A percentile compares a stretch with the other conserved stretches of the same genome.
Evolutionary conservation across 2,329 filamentous ascomycete genomes (phyloP).

Genomic region (Myriosclerotinia curreyana): DNA sequence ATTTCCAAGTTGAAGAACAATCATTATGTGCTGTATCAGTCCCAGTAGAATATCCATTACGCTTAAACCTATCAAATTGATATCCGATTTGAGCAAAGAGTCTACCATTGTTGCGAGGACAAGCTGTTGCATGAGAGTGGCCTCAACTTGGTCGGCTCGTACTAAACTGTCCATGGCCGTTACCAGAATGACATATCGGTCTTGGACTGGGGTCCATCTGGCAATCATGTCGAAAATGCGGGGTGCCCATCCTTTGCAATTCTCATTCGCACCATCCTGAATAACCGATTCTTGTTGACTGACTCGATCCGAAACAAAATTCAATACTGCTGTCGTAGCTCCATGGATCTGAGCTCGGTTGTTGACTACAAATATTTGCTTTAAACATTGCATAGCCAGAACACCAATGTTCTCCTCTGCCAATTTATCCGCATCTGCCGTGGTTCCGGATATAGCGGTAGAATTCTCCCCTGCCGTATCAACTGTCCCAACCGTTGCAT

Average conservation of each 20-base stretch:
- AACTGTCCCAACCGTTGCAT: conserved; percentile 71
- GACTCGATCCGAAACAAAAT: conserved; percentile 66
- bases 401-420: conserved; percentile 87
- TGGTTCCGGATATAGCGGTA: conserved; percentile 73
- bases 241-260: conserved; percentile 71
- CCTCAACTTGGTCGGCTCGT: conserved; percentile 64
- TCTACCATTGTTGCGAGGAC: conserved; percentile 75
- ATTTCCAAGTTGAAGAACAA: conserved; percentile 64
- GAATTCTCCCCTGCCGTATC: conserved; percentile 63
- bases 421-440: conserved; percentile 81
- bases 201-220: conserved; percentile 88
- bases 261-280: conserved; percentile 43
- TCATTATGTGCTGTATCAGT: conserved; percentile 77
- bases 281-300: conserved; percentile 53
- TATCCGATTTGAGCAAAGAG: conserved; percentile 77
- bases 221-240: conserved; percentile 76
- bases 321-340: conserved; percentile 70
- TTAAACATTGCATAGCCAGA: conserved; percentile 79
- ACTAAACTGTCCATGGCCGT: conserved; percentile 75
- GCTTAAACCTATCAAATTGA: conserved; percentile 92
- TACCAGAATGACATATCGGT: conserved; percentile 86
- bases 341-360: conserved; percentile 78
- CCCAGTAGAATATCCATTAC: conserved; percentile 92
- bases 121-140: conserved; percentile 69
- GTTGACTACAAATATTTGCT: conserved; percentile 79